A percentile compares a stretch with the other conserved stretches of the same genome.
phyloP scores from a whole-genome alignment of 768 basidiomycete genomes.

The Strobilomyces confusus region DNA sequence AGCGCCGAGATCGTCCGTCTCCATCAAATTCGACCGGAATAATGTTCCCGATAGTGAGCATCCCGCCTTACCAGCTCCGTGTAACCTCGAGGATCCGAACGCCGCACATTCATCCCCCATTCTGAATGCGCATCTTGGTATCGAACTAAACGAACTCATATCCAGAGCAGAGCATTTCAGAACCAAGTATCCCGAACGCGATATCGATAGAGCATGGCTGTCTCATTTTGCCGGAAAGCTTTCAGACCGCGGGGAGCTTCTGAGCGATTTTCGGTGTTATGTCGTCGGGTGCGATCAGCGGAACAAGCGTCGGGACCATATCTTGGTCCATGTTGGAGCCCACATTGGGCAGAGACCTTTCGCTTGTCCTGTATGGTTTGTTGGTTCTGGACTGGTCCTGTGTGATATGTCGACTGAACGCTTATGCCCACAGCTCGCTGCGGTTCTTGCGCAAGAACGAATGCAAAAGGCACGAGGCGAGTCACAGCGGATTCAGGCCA shows the following conservation, averaged over 20 bases:
- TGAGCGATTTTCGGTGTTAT: conserved; percentile 66
- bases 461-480: conserved; percentile 70
- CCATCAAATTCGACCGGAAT: not conserved
- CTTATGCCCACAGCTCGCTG: conserved; percentile 42
- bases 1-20: not conserved
- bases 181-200: conserved; percentile 47
- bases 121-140: conserved; percentile 60
- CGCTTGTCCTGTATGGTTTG: conserved; percentile 61
- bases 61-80: not conserved
- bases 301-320: conserved; percentile 73
- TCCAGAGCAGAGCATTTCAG: conserved; percentile 53
- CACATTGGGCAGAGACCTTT: conserved; percentile 69
- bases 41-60: not conserved
- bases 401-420: conserved; percentile 11
- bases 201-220: conserved; percentile 65
- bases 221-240: conserved; percentile 66
- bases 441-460: conserved; percentile 73
- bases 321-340: conserved; percentile 68
- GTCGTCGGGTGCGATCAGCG: conserved; percentile 59
- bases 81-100: not conserved
- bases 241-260: conserved; percentile 50
- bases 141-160: conserved; percentile 50
- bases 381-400: conserved; percentile 9
- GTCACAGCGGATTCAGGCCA: conserved; percentile 56
- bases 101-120: conserved; percentile 40